These are phyloP conservation scores for Annulohypoxylon truncatum DNA, from an alignment of 2,329 filamentous ascomycete genomes.

Conservation along the genomic window DNA sequence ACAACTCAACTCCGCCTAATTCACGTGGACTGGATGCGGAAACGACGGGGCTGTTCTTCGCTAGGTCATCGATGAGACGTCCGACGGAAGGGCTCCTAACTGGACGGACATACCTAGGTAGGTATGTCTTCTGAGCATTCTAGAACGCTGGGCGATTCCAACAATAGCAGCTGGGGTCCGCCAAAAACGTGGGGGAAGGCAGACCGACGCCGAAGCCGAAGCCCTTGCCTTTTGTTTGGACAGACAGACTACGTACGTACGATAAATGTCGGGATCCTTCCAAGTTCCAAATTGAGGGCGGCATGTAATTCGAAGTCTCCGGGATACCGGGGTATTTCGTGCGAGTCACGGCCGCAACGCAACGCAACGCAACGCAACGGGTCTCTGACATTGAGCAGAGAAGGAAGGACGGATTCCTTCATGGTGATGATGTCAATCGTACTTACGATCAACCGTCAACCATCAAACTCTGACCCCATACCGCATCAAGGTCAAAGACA, in stretches of 20 bases:
- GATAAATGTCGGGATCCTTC: constrained; percentile 32
- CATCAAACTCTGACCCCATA: neutral
- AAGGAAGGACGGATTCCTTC: constrained; percentile 13
- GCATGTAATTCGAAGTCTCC: constrained; percentile 13
- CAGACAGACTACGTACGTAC: constrained; percentile 18
- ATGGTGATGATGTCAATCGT: constrained; percentile 9
- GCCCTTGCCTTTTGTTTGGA: constrained; percentile 25
- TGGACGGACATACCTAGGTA: constrained; percentile 29
- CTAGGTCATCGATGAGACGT: constrained; percentile 28
- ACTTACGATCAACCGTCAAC: constrained; percentile 14
- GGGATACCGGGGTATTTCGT: constrained; percentile 13
- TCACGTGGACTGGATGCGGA: constrained; percentile 15
- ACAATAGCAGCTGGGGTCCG: constrained; percentile 40
- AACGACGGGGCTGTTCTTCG: constrained; percentile 17
- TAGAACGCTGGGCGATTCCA: constrained; percentile 46
- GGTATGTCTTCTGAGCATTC: constrained; percentile 43
- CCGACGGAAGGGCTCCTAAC: constrained; percentile 32
- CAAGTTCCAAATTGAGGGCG: constrained; percentile 27
- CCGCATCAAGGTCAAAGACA: neutral
- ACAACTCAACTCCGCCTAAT: constrained; percentile 15
- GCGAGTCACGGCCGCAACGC: constrained; percentile 15
- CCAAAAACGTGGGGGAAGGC: constrained; percentile 48
- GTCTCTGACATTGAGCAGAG: constrained; percentile 21
- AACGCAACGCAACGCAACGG: constrained; percentile 2
- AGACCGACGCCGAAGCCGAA: constrained; percentile 25